Evolutionary conservation across 1,284 basidiomycete species (phyloP), one percentile per base, ranked within the genome.

Genomic region (Kwoniella shivajii): DNA sequence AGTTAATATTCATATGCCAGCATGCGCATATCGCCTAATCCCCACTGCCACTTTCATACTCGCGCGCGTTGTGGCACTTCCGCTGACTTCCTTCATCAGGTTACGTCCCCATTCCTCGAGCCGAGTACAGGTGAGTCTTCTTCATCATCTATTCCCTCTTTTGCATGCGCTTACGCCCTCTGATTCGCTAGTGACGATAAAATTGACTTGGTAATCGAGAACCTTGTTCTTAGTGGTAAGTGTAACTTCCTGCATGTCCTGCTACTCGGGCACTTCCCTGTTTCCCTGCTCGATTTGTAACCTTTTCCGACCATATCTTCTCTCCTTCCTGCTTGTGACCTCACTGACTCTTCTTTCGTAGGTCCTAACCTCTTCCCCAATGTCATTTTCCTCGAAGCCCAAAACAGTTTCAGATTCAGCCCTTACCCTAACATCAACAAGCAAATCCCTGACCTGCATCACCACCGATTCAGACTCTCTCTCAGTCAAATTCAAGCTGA

Each of bases 151-250:
- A n/a, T n/a, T n/a, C n/a, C n/a, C n/a, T n/a, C n/a, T n/a, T n/a
- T n/a, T n/a, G n/a, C n/a, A n/a, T n/a, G n/a, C n/a, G n/a, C n/a
- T n/a, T n/a, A n/a, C n/a, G n/a, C n/a, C n/a, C n/a, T n/a, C n/a
- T n/a, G n/a, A n/a, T n/a, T n/a, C n/a, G n/a, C n/a, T n/a, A n/a
- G 86, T n/a, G 90, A 93, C 73, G 86, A 88, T 49, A 76, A 83
- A n/a, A 76, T 92, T 61, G 92, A 94, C 67, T 82, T 95, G 49
- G 90, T 96, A 57, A 85, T 97, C 59, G 94, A 98, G 83, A 95
- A 97, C 78, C 83, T 97, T 30, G 88, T 90, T 4, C 83, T 97
- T 18, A 42, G 36, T 13, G 57, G 54, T 50, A 20, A 36, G 45
- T 45, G 37, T 6, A 9, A 18, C 10, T 38, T 18, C 6, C n/a